Base-by-base conservation (phyloP, 768 basidiomycete species). In the Grammothele lineata region DNA sequence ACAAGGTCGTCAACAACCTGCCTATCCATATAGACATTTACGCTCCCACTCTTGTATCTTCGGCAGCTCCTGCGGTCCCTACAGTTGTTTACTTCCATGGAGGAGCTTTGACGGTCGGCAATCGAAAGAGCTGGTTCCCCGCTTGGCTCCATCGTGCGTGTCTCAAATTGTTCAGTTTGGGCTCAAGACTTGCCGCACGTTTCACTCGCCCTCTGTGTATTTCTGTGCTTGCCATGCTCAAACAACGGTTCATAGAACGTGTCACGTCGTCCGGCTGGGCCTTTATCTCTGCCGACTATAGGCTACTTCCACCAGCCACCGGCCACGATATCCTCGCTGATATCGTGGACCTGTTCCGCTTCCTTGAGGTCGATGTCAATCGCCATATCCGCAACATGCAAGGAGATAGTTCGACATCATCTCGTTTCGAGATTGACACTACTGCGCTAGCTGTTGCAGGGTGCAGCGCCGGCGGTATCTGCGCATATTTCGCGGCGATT, bases 271-370 rank as follows among this genome's bases (percentile, higher is more conserved):
- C 62, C 66, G n/a, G 82, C 80, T 21, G 72, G 73, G 72, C 70
- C 4, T 81, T 86, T 58, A 68, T 86, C 36, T 78, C 80, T 27
- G 75, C 77, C 0, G 82, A 87, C 53, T 84, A 87, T 56, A 70
- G 74, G 12, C 75, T 87, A 5, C 48, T 85, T 12, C 75, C 69
- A 1, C 67, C 72, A 2, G 43, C 75, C 0, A 80, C 77, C 9
- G 79, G 74, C 0, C 77, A 81, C 51, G 74, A 80, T 17, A 70
- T 85, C 32, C 54, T 81, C 4, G 65, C 73, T 33, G 85, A 87
- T 57, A 67, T 85, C 44, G 65, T 72, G 37, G 81, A 80, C 49
- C 59, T 80, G 3, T 78, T 85, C 44, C 43, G 49, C 0, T 85
- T 77, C 57, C 50, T 86, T 1, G 53, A 56, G 23, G 53, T 52